Evolutionary conservation across 2,329 filamentous ascomycete genomes (phyloP).

Genomic region (Trichoderma sp.): DNA sequence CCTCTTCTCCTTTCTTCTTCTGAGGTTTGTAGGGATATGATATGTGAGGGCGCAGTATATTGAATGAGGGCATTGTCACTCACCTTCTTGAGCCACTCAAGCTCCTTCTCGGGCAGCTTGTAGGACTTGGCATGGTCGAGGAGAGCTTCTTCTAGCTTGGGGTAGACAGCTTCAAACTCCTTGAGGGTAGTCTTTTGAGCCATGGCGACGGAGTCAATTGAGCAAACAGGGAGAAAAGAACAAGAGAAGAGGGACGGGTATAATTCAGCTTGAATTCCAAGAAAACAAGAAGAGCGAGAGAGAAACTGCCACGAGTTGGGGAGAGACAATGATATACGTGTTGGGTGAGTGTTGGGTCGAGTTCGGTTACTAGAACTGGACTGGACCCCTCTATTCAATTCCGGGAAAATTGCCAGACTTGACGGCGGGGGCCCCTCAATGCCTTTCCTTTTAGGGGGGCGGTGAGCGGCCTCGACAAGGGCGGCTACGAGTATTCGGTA

Average conservation of each 20-base stretch:
- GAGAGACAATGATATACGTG: slow-evolving; percentile 5
- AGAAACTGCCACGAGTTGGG: background rate
- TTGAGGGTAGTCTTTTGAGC: slow-evolving; percentile 72
- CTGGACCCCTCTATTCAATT: slow-evolving; percentile 9
- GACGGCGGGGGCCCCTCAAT: slow-evolving; percentile 1
- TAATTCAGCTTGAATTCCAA: background rate
- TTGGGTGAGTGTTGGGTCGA: background rate
- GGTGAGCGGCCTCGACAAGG: background rate
- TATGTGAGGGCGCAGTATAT: background rate
- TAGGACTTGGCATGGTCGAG: slow-evolving; percentile 76
- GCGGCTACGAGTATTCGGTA: background rate
- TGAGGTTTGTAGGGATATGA: background rate
- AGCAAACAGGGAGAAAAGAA: background rate
- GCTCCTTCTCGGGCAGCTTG: slow-evolving; percentile 75
- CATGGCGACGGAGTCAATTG: slow-evolving; percentile 41
- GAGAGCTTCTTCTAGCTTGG: slow-evolving; percentile 78
- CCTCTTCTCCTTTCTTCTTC: background rate
- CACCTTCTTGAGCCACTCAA: slow-evolving; percentile 86
- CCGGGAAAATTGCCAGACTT: background rate
- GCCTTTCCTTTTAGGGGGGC: background rate
- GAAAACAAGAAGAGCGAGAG: background rate
- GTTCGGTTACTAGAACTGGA: background rate
- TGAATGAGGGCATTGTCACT: background rate
- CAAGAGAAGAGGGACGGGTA: background rate
- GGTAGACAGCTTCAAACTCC: slow-evolving; percentile 89